phyloP scores from a whole-genome alignment of 2,329 filamentous ascomycete genomes.

The Fonsecaea monophora region DNA sequence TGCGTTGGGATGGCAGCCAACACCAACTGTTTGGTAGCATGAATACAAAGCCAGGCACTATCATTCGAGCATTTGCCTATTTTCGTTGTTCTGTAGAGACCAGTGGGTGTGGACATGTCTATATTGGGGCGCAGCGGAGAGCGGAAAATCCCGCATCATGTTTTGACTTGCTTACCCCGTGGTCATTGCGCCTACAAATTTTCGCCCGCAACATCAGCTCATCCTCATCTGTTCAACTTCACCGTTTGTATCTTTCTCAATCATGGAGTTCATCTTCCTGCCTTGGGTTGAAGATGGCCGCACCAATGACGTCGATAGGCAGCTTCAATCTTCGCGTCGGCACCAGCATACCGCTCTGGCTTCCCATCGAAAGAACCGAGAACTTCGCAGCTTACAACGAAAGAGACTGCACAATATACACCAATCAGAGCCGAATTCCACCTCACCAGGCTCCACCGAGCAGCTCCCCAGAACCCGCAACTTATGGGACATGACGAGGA shows the following conservation, averaged over 20 bases:
- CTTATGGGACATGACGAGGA: constrained; percentile 2
- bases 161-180: neutral
- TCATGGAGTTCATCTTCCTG: constrained; percentile 8
- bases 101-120: neutral
- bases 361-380: constrained; percentile 8
- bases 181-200: neutral
- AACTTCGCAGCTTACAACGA: constrained; percentile 5
- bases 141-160: neutral
- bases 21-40: neutral
- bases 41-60: neutral
- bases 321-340: constrained; percentile 5
- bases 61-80: neutral
- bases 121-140: neutral
- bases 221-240: neutral
- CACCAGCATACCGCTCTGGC: constrained; percentile 19
- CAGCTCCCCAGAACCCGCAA: neutral
- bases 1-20: neutral
- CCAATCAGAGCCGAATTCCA: neutral
- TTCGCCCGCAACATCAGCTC: neutral
- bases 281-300: constrained; percentile 4
- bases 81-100: neutral
- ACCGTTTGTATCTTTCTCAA: neutral
- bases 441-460: neutral
- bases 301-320: constrained; percentile 5
- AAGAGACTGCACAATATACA: neutral